Base-by-base conservation (phyloP, 2,329 filamentous ascomycete species). In the Alternaria postmessia region DNA sequence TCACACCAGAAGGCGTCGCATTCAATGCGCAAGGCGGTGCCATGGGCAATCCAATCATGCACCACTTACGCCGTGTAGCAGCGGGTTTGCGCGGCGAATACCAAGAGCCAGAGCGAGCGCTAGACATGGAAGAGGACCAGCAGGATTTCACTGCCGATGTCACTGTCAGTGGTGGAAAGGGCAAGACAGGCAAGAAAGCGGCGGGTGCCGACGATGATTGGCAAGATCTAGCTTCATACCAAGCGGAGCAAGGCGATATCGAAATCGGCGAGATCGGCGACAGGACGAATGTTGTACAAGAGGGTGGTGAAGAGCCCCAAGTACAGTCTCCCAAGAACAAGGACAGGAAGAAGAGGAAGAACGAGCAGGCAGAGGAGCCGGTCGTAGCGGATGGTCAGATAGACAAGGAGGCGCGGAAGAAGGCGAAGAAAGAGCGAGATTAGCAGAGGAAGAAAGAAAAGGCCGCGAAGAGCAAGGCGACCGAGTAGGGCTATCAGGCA, bases 371-470 rank as follows among this genome's bases (percentile, higher is more conserved):
- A 55, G 38, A 38, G 5, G 63, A 22, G 20, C 62, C 44, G 28
- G 57, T 4, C 6, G 28, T 24, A 12, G 49, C 28, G 16, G 51
- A 54, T 14, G 59, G 54, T 18, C 71, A 75, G 48, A 63, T 81
- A 49, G 83, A 85, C 63, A 85, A 84, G 72, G 84, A 84, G 63
- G 82, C 84, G 55, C 80, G 84, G 62, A 87, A 85, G 75, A 79
- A 79, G 65, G 81, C 79, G 60, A 88, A 88, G 81, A 87, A 86
- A 73, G 81, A 83, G 70, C 80, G 82, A 69, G 78, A 79, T 57
- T 77, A 81, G 67, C 81, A 81, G 51, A 77, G 83, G 72, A 78
- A 77, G 70, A 67, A 65, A 39, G 71, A 80, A 42, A 76, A 73
- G 36, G 73, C 74, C 54, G 68, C 75, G 59, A 67, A 73, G 68